phyloP scores from a whole-genome alignment of 1,139 yeast genomes.

The Scheffersomyces segobiensis region DNA sequence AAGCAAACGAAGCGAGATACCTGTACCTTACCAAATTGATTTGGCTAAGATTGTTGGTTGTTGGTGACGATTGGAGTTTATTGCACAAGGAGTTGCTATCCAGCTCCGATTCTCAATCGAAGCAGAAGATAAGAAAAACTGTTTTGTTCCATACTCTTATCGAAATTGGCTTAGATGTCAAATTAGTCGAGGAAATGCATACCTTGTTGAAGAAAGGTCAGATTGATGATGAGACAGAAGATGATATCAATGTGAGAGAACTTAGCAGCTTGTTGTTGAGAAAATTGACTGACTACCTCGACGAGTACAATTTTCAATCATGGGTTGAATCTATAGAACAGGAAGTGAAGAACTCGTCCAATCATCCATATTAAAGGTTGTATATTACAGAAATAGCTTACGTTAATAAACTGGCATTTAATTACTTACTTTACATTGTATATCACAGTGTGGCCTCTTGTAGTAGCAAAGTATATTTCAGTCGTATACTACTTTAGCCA shows the following conservation, averaged over 20 bases:
- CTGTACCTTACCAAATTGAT: conserved; percentile 32
- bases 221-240: conserved; percentile 5
- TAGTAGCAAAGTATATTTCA: neutral
- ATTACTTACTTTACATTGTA: neutral
- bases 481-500: neutral
- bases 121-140: conserved; percentile 42
- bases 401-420: neutral
- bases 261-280: conserved; percentile 21
- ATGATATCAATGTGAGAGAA: conserved; percentile 12
- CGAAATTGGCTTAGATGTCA: conserved; percentile 9
- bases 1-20: conserved; percentile 25
- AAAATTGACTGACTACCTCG: conserved; percentile 16
- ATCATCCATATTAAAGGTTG: conserved; percentile 23
- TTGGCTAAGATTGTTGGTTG: conserved; percentile 62
- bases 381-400: neutral
- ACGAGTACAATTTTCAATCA: conserved; percentile 22
- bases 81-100: conserved; percentile 33
- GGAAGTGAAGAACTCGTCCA: conserved; percentile 14
- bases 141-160: conserved; percentile 47
- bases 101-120: conserved; percentile 42
- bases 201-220: conserved; percentile 6
- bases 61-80: conserved; percentile 61
- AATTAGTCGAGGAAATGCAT: conserved; percentile 13
- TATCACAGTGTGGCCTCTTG: neutral
- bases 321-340: conserved; percentile 33